Conservation (phyloP, 2,329 filamentous ascomycete species). For the Beauveria rudraprayagi region DNA sequence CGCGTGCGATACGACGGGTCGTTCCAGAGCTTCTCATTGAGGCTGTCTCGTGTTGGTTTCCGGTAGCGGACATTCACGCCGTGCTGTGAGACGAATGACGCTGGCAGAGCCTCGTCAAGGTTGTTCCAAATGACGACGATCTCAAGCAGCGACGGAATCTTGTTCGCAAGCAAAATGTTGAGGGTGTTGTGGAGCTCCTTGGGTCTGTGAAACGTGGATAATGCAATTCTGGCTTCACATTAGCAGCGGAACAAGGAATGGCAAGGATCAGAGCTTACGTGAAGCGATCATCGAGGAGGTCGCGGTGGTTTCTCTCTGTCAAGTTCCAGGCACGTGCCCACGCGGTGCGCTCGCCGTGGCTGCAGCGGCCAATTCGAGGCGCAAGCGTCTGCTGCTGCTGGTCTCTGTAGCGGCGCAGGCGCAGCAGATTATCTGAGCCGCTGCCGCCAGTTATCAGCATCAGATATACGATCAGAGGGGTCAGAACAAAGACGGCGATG, state of each 20-base stretch:
- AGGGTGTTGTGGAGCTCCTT: slow-evolving; percentile 27
- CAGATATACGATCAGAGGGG: neutral
- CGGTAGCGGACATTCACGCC: slow-evolving; percentile 28
- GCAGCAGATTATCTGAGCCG: neutral
- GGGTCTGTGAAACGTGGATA: slow-evolving; percentile 30
- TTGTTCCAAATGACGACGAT: slow-evolving; percentile 33
- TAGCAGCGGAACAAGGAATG: neutral
- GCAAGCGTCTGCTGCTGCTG: neutral
- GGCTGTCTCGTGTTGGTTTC: slow-evolving; percentile 24
- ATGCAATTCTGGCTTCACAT: slow-evolving; percentile 23
- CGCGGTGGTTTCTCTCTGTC: neutral
- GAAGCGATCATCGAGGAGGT: neutral
- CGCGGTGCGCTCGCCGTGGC: neutral
- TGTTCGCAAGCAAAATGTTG: slow-evolving; percentile 18
- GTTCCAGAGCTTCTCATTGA: slow-evolving; percentile 30
- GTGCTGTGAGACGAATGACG: slow-evolving; percentile 21
- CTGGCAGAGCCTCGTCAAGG: slow-evolving; percentile 22
- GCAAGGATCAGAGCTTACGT: neutral
- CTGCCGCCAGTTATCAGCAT: neutral
- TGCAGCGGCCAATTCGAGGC: neutral
- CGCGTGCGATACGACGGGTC: slow-evolving; percentile 29
- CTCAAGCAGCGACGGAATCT: slow-evolving; percentile 29
- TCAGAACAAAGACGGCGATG: neutral
- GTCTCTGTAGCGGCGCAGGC: neutral
- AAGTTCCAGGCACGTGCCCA: neutral